Base-by-base conservation (phyloP, 2,329 filamentous ascomycete genomes). In the Ceratocystis cubensis region DNA sequence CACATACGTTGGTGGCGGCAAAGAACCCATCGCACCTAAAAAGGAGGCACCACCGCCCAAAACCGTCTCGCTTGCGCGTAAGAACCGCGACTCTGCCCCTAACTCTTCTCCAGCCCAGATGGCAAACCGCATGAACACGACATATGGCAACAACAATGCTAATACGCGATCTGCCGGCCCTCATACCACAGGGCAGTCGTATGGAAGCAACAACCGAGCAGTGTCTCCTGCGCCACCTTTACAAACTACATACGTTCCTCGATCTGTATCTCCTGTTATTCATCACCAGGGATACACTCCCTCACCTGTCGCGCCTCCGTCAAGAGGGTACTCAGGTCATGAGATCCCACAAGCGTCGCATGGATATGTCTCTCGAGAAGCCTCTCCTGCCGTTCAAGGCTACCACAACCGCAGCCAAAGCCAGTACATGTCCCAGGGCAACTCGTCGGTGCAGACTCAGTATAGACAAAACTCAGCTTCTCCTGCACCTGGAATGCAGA, bases 1-100 rank as follows among this genome's bases (percentile, higher is more conserved):
- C 70, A 78, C 79, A n/a, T 83, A 81, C 73, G 76, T 78, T 69
- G 77, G 82, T 28, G 74, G 76, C 6, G 73, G 77, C 2, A 73
- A 73, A 15, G 70, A 72, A 13, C 73, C 76, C 22, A 73, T 75
- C 67, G 45, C 67, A 59, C 71, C 73, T 67, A 78, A 80, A 66
- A 74, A 78, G 45, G 22, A 63, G 20, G 61, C 37, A 28, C 28
- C 50, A 2, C 59, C 25, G 30, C 28, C 64, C 3, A 68, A 68
- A 48, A 37, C 64, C 8, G 50, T 45, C n/a, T 65, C 67, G 7
- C 53, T 67, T 50, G 61, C 67, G 15, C 65, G 67, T 10, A 67
- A 63, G 48, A 63, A 41, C 33, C 56, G 56, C 28, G 56, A 37
- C n/a, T 20, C 56, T 8, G 15, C 56, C 10, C 8, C 56, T 4